These are phyloP conservation scores for Candida buenavistaensis DNA, from an alignment of 1,139 yeast species.

Conservation along the genomic window DNA sequence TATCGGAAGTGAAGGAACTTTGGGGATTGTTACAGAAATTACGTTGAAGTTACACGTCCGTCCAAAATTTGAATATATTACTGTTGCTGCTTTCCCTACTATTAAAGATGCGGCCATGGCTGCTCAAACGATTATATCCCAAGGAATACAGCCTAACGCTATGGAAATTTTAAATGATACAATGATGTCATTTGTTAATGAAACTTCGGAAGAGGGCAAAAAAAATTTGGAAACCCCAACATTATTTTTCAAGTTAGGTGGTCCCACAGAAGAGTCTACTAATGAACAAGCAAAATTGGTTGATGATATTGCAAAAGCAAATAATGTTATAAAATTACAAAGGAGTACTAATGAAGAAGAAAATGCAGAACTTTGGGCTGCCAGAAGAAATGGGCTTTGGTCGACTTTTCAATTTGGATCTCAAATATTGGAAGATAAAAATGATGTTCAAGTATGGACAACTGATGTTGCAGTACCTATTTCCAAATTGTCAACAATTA, in stretches of 20 bases:
- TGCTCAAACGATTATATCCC: constrained; percentile 36
- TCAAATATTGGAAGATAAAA: constrained; percentile 41
- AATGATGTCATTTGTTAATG: constrained; percentile 45
- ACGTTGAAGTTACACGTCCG: constrained; percentile 44
- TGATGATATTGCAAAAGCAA: constrained; percentile 48
- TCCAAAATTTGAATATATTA: constrained; percentile 38
- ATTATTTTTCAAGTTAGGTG: constrained; percentile 72
- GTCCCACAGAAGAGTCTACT: constrained; percentile 52
- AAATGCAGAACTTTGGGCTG: constrained; percentile 77
- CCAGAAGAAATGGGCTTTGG: constrained; percentile 87
- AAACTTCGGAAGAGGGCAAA: constrained; percentile 19
- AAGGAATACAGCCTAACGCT: constrained; percentile 46
- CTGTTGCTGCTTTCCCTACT: constrained; percentile 41
- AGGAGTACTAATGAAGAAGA: constrained; percentile 67
- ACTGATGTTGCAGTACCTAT: constrained; percentile 75
- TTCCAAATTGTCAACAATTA: constrained; percentile 47
- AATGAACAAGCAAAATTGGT: constrained; percentile 58
- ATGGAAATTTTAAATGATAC: constrained; percentile 43
- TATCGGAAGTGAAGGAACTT: constrained; percentile 49
- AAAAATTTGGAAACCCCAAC: constrained; percentile 65
- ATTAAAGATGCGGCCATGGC: constrained; percentile 46
- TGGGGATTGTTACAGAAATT: constrained; percentile 46
- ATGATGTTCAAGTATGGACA: constrained; percentile 74
- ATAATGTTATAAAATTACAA: constrained; percentile 53
- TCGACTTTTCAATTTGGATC: constrained; percentile 71